Percentiles rank a stretch among this genome's conserved stretches.
Conservation (phyloP, 768 basidiomycete genomes). For the Guyanaporus albipodus region DNA sequence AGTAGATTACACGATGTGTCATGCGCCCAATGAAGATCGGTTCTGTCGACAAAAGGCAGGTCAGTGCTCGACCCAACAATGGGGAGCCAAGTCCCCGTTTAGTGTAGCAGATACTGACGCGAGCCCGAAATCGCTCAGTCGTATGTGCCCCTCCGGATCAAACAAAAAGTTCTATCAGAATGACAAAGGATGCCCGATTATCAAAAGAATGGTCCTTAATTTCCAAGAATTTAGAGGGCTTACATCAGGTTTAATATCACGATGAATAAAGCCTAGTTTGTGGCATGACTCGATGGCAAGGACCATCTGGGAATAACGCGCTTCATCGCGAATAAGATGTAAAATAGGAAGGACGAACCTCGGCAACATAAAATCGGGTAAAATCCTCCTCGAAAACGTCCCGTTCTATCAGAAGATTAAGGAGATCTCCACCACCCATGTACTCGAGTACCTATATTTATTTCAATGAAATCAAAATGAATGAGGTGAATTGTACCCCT, state of each 20-base stretch:
- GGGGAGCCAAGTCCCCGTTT: conserved; percentile 21
- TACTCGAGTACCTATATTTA: conserved; percentile 76
- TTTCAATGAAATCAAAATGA: conserved; percentile 55
- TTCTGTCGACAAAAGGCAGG: conserved; percentile 43
- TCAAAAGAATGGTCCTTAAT: conserved; percentile 29
- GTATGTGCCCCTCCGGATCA: conserved; percentile 89
- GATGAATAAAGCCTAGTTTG: conserved; percentile 93
- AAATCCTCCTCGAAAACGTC: conserved; percentile 90
- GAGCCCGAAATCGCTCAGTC: conserved; percentile 92
- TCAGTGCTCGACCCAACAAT: conserved; percentile 15
- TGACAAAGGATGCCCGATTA: conserved; percentile 22
- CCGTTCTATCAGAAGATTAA: conserved; percentile 91
- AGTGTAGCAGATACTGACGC: conserved; percentile 58
- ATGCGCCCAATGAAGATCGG: conserved; percentile 95
- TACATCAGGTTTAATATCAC: conserved; percentile 95
- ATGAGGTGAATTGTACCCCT: conserved; percentile 35
- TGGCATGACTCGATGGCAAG: conserved; percentile 92
- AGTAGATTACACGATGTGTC: conserved; percentile 74
- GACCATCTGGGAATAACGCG: conserved; percentile 67
- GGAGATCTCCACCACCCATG: conserved; percentile 95
- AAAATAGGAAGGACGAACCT: conserved; percentile 47
- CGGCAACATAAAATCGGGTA: conserved; percentile 90
- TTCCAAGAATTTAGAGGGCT: conserved; percentile 30
- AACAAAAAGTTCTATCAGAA: conserved; percentile 85
- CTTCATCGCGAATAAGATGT: conserved; percentile 19